Evolutionary conservation across 2,329 filamentous ascomycete genomes (phyloP).

Genomic region (Pseudogymnoascus verrucosus): DNA sequence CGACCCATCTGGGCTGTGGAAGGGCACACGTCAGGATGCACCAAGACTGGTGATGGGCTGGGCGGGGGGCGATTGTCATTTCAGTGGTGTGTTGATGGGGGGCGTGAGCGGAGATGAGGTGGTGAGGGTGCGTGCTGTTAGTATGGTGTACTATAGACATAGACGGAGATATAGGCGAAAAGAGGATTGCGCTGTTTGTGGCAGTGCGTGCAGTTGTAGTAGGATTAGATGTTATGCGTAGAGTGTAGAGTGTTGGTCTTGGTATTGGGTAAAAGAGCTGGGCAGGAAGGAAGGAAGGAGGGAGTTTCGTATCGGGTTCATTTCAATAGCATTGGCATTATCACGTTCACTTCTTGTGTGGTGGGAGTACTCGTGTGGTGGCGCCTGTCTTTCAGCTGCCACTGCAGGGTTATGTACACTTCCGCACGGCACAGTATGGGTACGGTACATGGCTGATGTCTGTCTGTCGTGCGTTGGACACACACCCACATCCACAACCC

Average conservation of each 20-base stretch:
- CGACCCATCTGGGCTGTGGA: background rate
- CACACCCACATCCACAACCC: background rate
- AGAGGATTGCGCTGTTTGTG: background rate
- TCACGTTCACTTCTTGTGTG: slow-evolving; percentile 1
- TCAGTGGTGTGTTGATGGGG: background rate
- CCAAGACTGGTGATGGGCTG: background rate
- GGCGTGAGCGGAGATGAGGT: background rate
- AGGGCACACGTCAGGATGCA: background rate
- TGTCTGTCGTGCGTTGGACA: too few species aligned
- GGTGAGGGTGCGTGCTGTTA: background rate
- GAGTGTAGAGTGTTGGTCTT: background rate
- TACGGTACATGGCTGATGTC: background rate
- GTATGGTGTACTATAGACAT: background rate
- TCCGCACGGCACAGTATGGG: background rate
- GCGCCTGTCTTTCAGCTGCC: background rate
- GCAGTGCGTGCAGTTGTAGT: background rate
- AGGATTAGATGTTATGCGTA: background rate
- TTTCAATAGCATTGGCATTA: background rate
- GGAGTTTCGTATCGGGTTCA: background rate
- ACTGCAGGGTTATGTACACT: background rate
- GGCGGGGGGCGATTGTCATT: background rate
- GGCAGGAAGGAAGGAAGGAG: background rate
- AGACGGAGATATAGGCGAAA: background rate
- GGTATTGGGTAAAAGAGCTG: background rate
- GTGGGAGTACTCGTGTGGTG: too few species aligned